Evolutionary conservation across 805 yeast species (phyloP).

Genomic region (Ogataea paradorogensis): DNA sequence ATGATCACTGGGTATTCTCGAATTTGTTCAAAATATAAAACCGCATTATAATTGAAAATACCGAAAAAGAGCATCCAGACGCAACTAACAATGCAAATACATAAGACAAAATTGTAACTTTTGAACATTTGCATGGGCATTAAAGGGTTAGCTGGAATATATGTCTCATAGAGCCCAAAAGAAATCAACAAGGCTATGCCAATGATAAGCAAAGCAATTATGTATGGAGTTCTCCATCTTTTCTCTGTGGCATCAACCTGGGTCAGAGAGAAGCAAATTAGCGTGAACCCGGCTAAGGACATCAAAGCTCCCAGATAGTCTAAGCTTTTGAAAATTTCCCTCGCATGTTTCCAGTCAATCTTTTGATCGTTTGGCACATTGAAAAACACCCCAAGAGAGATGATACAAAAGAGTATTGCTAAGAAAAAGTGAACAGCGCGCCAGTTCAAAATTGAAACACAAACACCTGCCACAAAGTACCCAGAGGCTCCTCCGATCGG

Average conservation of each 20-base stretch:
- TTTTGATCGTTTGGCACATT: conserved; percentile 37
- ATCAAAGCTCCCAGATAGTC: conserved; percentile 46
- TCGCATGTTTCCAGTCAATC: conserved; percentile 27
- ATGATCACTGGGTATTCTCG: conserved; percentile 37
- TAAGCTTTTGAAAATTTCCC: conserved; percentile 24
- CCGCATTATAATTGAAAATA: conserved; percentile 36
- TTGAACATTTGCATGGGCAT: conserved; percentile 46
- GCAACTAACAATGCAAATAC: conserved; percentile 37
- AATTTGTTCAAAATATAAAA: conserved; percentile 43
- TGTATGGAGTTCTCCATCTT: conserved; percentile 47
- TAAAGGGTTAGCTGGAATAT: conserved; percentile 40
- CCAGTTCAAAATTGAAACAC: conserved; percentile 40
- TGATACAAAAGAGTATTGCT: conserved; percentile 35
- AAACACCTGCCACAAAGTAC: conserved; percentile 42
- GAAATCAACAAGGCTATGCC: conserved; percentile 35
- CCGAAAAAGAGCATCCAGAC: conserved; percentile 45
- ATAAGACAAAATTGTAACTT: conserved; percentile 36
- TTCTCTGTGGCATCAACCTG: conserved; percentile 40
- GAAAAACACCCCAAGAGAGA: conserved; percentile 23
- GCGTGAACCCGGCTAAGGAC: conserved; percentile 38
- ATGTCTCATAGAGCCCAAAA: conserved; percentile 38
- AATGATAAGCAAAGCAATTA: conserved; percentile 41
- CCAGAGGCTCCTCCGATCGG: conserved; percentile 47
- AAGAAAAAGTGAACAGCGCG: conserved; percentile 40
- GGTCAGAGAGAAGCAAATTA: conserved; percentile 43